phyloP scores from a whole-genome alignment of 2,329 filamentous ascomycete genomes.

The Talaromyces atroroseus region DNA sequence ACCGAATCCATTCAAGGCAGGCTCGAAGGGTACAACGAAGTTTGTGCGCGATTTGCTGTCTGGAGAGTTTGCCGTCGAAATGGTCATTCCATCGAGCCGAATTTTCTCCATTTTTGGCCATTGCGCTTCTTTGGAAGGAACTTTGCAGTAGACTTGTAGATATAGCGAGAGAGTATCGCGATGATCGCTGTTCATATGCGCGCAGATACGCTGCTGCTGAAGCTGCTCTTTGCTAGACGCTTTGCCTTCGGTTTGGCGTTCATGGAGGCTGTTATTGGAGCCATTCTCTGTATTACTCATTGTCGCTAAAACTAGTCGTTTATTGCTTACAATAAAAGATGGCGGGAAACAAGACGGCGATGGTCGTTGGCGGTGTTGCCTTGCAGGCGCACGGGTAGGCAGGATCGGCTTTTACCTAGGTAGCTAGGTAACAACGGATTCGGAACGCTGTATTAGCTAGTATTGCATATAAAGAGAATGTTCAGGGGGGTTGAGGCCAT shows the following conservation, averaged over 20 bases:
- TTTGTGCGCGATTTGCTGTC: slow-evolving; percentile 24
- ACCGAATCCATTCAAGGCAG: slow-evolving; percentile 61
- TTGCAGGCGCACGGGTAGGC: background rate
- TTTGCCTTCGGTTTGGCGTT: slow-evolving; percentile 2
- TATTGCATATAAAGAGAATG: too few species aligned
- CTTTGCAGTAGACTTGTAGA: slow-evolving; percentile 63
- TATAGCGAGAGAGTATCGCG: slow-evolving; percentile 67
- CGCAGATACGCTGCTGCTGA: slow-evolving; percentile 59
- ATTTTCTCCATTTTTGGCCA: slow-evolving; percentile 62
- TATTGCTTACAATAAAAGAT: background rate
- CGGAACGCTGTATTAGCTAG: too few species aligned
- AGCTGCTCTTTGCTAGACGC: slow-evolving; percentile 8
- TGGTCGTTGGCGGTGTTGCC: background rate
- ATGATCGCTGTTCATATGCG: slow-evolving; percentile 86
- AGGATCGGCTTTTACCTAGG: too few species aligned
- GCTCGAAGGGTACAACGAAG: slow-evolving; percentile 58
- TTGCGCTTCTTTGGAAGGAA: slow-evolving; percentile 53
- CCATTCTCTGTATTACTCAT: background rate
- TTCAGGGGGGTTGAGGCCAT: too few species aligned
- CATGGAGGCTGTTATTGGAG: background rate
- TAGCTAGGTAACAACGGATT: too few species aligned
- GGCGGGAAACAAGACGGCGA: background rate
- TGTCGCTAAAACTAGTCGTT: background rate
- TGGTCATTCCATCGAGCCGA: slow-evolving; percentile 56
- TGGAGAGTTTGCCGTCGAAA: slow-evolving; percentile 45